Evolutionary conservation across 805 yeast species (phyloP), one percentile per base, ranked within the genome.

Genomic region (Peterozyma toletana): DNA sequence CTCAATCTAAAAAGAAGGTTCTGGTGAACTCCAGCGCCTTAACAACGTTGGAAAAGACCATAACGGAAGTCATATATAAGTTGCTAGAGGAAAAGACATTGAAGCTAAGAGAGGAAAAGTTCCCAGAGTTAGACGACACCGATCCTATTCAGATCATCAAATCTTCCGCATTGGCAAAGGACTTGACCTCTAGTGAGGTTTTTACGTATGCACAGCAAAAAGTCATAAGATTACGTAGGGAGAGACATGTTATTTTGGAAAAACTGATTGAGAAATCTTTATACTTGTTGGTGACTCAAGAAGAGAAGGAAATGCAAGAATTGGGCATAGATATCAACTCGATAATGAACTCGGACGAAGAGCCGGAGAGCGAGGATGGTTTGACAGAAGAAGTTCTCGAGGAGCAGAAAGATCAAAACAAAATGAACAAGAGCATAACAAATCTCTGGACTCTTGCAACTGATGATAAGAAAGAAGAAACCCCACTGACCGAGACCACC

Each of bases 381-480:
- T 31, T 13, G 15, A 13, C 34, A 31, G 67, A 60, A 27, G 59
- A 57, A 18, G 76, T 76, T 18, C 51, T 87, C 45, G 78, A 86
- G 86, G 78, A 75, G 3, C 87, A 75, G 5, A 67, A 66, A 40
- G 86, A 86, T 45, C 58, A 70, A 2, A 90, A 90, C 53, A 66
- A 74, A 3, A 73, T 88, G 64, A 91, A 91, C 59, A 86, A 82
- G 55, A 77, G 83, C 16, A 83, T 90, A 2, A 85, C 85, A 0
- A 71, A 78, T 15, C 59, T 79, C 39, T 90, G 97, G 96, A 34
- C 43, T 2, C 31, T 11, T n/a, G 48, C 43, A 31, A 18, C 42
- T 7, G 45, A 29, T 16, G 48, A 46, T 9, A 45, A 41, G 9
- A 35, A 27, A 15, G 47, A 47, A 5, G 45, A 43, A 5, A 21